Percentiles rank a stretch among this genome's conserved stretches.
These are phyloP conservation scores for Fabrea salina DNA, from an alignment of 169 alveolate genomes.

Conservation along the genomic window DNA sequence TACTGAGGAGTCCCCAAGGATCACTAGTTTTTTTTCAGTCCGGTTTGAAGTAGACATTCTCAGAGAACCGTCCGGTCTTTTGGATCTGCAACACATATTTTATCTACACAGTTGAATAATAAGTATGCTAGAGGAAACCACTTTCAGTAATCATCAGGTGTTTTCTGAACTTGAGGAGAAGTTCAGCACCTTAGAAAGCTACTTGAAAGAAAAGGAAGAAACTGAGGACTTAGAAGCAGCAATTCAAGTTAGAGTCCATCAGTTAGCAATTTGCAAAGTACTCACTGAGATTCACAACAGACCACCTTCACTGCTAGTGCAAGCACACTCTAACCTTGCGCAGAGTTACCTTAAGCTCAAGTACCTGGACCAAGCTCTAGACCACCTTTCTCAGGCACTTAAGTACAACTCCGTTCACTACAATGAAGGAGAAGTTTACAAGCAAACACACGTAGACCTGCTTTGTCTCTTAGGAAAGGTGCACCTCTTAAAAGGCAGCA, in stretches of 20 bases:
- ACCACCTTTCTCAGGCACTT: neutral
- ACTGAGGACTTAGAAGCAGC: neutral
- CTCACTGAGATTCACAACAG: neutral
- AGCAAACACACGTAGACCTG: neutral
- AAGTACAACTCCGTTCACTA: neutral
- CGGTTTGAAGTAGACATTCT: no score
- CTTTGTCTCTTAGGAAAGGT: neutral
- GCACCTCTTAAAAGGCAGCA: neutral
- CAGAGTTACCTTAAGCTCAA: neutral
- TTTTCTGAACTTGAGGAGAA: neutral
- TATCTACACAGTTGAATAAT: no score
- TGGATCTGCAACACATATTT: no score
- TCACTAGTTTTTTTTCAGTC: conserved; percentile 46
- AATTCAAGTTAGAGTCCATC: neutral
- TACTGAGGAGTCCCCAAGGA: conserved; percentile 83
- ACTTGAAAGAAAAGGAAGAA: neutral
- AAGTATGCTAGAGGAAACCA: no score
- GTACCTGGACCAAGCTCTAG: neutral
- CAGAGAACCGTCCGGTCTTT: no score
- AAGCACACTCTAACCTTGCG: neutral
- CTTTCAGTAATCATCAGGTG: no score
- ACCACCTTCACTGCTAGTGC: neutral
- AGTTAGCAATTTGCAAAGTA: neutral
- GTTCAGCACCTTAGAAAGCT: neutral
- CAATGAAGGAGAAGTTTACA: neutral